These are phyloP conservation scores for Diaporthe sp. DNA, from an alignment of 2,329 filamentous ascomycete species.

Conservation along the genomic window DNA sequence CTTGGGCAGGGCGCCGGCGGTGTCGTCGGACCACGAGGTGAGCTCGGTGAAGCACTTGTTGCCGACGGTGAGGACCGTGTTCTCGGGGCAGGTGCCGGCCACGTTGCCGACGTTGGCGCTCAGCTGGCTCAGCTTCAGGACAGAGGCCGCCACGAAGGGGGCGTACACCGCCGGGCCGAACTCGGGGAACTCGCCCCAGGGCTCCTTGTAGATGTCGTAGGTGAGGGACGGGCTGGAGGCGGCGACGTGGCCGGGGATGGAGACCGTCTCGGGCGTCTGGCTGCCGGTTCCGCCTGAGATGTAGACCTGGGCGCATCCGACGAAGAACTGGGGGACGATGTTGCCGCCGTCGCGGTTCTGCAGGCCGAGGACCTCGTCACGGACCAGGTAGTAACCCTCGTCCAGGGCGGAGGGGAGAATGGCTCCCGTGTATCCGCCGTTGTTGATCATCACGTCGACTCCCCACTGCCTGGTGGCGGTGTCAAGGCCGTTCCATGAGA, in stretches of 20 bases:
- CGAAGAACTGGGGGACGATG: slow-evolving; percentile 24
- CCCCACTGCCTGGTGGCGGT: slow-evolving; percentile 5
- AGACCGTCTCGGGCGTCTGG: background rate
- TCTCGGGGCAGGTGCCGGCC: background rate
- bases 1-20: slow-evolving; percentile 6
- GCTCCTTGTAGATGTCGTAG: slow-evolving; percentile 19
- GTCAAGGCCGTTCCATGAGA: slow-evolving; percentile 21
- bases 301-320: slow-evolving; percentile 10
- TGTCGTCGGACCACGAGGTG: slow-evolving; percentile 15
- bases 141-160: background rate
- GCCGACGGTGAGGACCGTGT: slow-evolving; percentile 16
- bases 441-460: slow-evolving; percentile 18
- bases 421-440: slow-evolving; percentile 3
- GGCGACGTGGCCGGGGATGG: slow-evolving; percentile 7
- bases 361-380: slow-evolving; percentile 22
- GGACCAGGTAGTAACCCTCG: slow-evolving; percentile 21
- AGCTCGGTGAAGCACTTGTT: slow-evolving; percentile 25
- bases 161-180: slow-evolving; percentile 18
- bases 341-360: slow-evolving; percentile 24
- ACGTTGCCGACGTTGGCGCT: background rate
- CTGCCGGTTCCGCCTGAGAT: slow-evolving; percentile 11
- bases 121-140: slow-evolving; percentile 2
- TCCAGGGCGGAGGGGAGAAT: slow-evolving; percentile 13
- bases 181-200: slow-evolving; percentile 23
- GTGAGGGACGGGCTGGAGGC: slow-evolving; percentile 10